A percentile compares a stretch with the other conserved stretches of the same genome.
Evolutionary conservation across 768 basidiomycete species (phyloP).

Genomic region (Mycena polygramma): DNA sequence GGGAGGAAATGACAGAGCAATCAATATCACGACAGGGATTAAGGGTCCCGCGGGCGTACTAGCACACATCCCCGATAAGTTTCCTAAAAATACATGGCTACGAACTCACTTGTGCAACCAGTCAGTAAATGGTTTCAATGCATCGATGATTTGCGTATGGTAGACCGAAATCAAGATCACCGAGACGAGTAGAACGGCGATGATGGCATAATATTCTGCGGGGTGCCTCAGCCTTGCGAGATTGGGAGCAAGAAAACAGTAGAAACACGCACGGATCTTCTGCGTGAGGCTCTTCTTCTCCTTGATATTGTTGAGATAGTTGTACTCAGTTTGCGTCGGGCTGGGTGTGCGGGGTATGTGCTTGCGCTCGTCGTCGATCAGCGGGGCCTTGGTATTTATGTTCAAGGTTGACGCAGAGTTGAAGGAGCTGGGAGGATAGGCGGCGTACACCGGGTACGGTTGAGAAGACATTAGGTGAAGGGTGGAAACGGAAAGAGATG

Average conservation of each 20-base stretch:
- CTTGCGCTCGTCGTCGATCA: not conserved
- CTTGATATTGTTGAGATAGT: conserved; percentile 19
- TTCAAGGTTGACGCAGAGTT: conserved; percentile 8
- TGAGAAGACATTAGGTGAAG: conserved; percentile 1
- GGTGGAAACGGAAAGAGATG: no score
- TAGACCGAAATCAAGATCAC: conserved; percentile 48
- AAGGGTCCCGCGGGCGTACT: conserved; percentile 49
- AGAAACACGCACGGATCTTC: conserved; percentile 8
- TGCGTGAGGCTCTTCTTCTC: not conserved
- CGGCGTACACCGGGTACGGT: conserved; percentile 22
- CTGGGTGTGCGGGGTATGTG: conserved; percentile 33
- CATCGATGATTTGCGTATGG: conserved; percentile 56
- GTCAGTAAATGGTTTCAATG: conserved; percentile 55
- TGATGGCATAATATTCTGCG: conserved; percentile 24
- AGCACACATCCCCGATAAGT: not conserved
- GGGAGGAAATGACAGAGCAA: conserved; percentile 58
- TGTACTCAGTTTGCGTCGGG: conserved; percentile 38
- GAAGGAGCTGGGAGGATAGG: not conserved
- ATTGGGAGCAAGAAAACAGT: not conserved
- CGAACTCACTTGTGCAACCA: conserved; percentile 46
- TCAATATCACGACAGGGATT: conserved; percentile 59
- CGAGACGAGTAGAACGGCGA: conserved; percentile 42
- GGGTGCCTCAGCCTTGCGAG: no score
- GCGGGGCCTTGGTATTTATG: not conserved
- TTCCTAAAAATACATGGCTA: no score